Evolutionary conservation across 2,329 filamentous ascomycete species (phyloP), one percentile per base, ranked within the genome.

Genomic region (Fusarium marasasianum): DNA sequence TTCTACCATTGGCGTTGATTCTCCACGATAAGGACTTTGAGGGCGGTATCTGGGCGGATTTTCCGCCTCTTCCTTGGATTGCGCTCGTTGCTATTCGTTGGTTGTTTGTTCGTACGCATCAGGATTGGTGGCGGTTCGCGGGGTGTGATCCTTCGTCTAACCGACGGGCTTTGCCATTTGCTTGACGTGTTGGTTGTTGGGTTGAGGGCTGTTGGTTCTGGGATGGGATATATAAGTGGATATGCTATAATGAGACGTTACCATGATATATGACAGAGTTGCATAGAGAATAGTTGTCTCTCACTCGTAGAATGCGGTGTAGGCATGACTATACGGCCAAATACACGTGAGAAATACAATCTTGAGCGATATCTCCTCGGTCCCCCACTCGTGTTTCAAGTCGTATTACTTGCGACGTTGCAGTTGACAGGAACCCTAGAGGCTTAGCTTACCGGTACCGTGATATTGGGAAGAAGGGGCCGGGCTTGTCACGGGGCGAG

Each of bases 111-210:
- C 77, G 79, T 20, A 81, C 76, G 67, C 76, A 82, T 56, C 80
- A 81, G 62, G 78, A 79, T 43, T 81, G 81, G 81, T 82, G 81
- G 81, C 78, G 80, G 51, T 83, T 83, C 65, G 77, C 80, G 4
- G 76, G 78, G 17, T 82, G 81, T 51, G 79, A 81, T 57, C 59
- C 74, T 33, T 54, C 75, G 22, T 79, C 79, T 24, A 73, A 72
- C 29, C 81, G 79, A 17, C 76, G 79, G 62, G 80, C 82, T 26
- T 70, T 84, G 40, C 81, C 80, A 7, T 83, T 84, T 78, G 82
- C 77, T 8, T 80, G 61, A 76, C 35, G 35, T 26, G 50, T 26
- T 48, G 20, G 50, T 26, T 35, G 17, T 44, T 45, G 31, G 24
- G 8, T 26, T 3, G 41, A 35, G 8, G 24, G 5, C 7, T 37